A percentile compares a stretch with the other conserved stretches of the same genome.
Evolutionary conservation across 306 rosid species (phyloP).

Genomic region (Gillenia trifoliata): DNA sequence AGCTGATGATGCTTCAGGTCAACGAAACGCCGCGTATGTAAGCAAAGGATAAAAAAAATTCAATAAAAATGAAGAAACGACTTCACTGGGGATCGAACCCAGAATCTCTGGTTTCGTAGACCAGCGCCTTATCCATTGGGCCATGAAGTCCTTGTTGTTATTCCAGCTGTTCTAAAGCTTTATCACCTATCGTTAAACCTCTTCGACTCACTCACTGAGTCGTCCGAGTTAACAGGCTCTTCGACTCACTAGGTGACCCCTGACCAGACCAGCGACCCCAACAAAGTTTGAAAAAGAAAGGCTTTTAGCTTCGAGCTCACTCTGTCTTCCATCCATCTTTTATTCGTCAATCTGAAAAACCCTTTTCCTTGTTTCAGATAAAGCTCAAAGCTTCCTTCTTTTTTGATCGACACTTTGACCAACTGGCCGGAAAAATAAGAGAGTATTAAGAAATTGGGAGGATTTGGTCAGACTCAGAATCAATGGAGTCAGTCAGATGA

Average conservation of each 20-base stretch:
- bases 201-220: too few relatives aligned
- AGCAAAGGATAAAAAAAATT: not conserved
- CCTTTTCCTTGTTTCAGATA: not conserved
- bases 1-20: not conserved
- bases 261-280: not conserved
- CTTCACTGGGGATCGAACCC: slow-evolving; percentile 88
- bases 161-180: accelerated
- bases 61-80: not conserved
- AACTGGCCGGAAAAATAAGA: not conserved
- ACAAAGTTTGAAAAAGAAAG: not conserved
- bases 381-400: not conserved
- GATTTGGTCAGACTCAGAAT: not conserved
- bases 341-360: not conserved
- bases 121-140: slow-evolving; percentile 95
- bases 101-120: slow-evolving; percentile 88
- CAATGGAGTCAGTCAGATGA: not conserved
- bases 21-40: not conserved
- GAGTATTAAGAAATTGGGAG: not conserved
- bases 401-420: not conserved
- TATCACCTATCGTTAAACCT: too few relatives aligned
- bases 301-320: slow-evolving; percentile 4
- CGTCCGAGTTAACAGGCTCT: not conserved
- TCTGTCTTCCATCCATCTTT: not conserved
- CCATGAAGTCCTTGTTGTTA: slow-evolving; percentile 29
- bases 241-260: not conserved